Conservation (phyloP, 495 filamentous ascomycete genomes). For the Cladorrhinum samala region DNA sequence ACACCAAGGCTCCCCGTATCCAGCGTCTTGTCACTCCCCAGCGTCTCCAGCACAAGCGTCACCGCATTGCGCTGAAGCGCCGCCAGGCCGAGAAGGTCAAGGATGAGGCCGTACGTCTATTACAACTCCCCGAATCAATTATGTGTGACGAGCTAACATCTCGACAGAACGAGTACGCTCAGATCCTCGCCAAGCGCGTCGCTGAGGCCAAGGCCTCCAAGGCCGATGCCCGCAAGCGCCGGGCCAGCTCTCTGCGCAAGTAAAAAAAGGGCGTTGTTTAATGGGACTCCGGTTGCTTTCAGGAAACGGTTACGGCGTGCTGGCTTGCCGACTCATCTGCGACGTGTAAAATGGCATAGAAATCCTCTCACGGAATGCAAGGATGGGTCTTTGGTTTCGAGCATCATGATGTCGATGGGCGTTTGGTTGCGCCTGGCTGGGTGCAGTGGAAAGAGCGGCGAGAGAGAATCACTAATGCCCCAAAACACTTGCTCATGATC, state of each 20-base stretch:
- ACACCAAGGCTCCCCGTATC: constrained; percentile 99
- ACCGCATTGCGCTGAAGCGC: constrained; percentile 94
- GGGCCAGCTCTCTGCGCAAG: constrained; percentile 94
- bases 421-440: not conserved
- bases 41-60: constrained; percentile 99
- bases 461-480: constrained; percentile 6
- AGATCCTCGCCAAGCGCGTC: constrained; percentile 91
- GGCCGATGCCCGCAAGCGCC: constrained; percentile 87
- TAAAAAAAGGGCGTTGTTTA: constrained; percentile 49
- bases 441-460: not conserved
- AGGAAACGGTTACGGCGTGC: constrained; percentile 32
- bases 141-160: constrained; percentile 30
- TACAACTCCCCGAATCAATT: not conserved
- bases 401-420: constrained; percentile 13
- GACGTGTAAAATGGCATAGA: constrained; percentile 28
- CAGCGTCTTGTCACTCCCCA: constrained; percentile 99
- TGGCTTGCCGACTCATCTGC: constrained; percentile 26
- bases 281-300: constrained; percentile 31
- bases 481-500: not conserved
- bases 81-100: constrained; percentile 88
- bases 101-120: constrained; percentile 88
- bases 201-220: constrained; percentile 87
- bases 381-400: constrained; percentile 25
- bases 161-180: constrained; percentile 78
- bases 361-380: constrained; percentile 20